Evolutionary conservation across 2,329 filamentous ascomycete genomes (phyloP).

Genomic region (Myriosclerotinia scirpicola): DNA sequence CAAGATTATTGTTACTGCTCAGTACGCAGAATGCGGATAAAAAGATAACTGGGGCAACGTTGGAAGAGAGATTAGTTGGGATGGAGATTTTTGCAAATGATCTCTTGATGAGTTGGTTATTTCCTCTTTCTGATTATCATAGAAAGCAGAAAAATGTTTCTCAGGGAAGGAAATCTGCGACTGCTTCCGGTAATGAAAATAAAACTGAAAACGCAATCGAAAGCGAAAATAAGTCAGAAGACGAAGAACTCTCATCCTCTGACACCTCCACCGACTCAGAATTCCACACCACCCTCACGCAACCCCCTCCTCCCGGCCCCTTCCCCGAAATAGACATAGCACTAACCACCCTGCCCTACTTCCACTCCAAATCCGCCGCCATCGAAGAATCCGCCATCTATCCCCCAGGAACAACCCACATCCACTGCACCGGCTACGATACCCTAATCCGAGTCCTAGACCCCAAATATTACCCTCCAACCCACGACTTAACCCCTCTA

Average conservation of each 20-base stretch:
- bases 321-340: constrained; percentile 56
- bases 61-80: constrained; percentile 66
- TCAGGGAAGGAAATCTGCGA: neutral
- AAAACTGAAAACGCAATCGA: too few species aligned
- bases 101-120: constrained; percentile 41
- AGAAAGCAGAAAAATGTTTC: neutral
- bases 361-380: constrained; percentile 66
- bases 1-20: constrained; percentile 57
- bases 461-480: constrained; percentile 65
- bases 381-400: constrained; percentile 52
- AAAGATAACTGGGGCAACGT: constrained; percentile 63
- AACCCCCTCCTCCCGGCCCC: neutral
- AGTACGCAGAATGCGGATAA: constrained; percentile 67
- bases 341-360: constrained; percentile 71
- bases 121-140: constrained; percentile 31
- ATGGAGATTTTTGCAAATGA: constrained; percentile 69
- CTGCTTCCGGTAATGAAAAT: neutral
- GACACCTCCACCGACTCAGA: neutral
- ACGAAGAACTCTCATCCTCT: neutral
- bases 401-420: constrained; percentile 48
- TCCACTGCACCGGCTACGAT: constrained; percentile 74
- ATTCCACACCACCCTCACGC: neutral
- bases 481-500: constrained; percentile 55
- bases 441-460: constrained; percentile 72
- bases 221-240: neutral